These are phyloP conservation scores for Sugiyamaella pinicola DNA, from an alignment of 1,139 yeast genomes.

Conservation along the genomic window DNA sequence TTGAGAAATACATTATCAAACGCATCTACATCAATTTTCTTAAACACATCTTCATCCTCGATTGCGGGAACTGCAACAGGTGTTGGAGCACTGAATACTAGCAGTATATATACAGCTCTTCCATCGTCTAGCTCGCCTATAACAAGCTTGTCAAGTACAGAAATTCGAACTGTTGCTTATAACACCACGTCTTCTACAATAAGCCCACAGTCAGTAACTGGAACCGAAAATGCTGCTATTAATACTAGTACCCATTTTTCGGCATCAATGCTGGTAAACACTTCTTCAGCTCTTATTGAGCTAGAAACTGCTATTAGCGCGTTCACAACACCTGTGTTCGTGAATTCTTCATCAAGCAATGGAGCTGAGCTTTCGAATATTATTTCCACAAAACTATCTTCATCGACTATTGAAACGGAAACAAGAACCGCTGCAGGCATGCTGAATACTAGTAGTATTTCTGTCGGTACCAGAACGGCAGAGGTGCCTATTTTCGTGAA, in stretches of 20 bases:
- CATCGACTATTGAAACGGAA: no score
- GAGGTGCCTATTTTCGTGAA: neutral
- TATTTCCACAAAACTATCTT: no score
- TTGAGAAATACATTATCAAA: no score
- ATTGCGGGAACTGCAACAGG: neutral
- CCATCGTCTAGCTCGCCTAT: neutral
- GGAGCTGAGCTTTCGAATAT: neutral
- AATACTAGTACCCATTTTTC: neutral
- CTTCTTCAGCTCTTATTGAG: no score
- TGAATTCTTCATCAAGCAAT: neutral
- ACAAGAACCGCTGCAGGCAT: no score
- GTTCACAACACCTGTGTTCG: neutral
- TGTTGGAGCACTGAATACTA: neutral
- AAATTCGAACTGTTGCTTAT: neutral
- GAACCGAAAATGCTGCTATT: constrained; percentile 5
- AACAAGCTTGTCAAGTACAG: neutral
- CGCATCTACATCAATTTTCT: neutral
- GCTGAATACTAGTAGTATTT: neutral
- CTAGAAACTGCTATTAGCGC: neutral
- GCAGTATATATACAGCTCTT: neutral
- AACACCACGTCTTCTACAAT: neutral
- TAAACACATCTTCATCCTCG: neutral
- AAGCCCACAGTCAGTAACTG: neutral
- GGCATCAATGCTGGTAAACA: neutral
- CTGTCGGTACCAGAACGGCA: neutral